Percentiles rank a stretch among this genome's conserved stretches.
These are phyloP conservation scores for Beauveria sp. DNA, from an alignment of 2,329 filamentous ascomycete genomes.

Conservation along the genomic window DNA sequence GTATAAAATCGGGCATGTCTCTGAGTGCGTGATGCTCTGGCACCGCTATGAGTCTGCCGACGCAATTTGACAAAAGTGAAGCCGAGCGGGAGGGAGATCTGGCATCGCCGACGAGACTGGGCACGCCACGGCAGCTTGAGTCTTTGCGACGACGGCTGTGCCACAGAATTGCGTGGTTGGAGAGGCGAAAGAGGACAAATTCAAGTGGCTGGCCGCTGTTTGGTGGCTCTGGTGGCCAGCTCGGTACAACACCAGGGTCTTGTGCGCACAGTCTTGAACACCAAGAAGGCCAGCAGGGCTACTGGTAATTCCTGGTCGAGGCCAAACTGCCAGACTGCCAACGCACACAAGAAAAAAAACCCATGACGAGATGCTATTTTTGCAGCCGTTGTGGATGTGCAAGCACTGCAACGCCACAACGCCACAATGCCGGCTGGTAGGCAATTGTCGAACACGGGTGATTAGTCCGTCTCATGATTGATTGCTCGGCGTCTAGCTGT, in stretches of 20 bases:
- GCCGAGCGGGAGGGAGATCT: not conserved
- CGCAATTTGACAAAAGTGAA: not conserved
- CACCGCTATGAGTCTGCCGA: not conserved
- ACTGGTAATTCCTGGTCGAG: not conserved
- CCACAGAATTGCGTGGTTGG: not conserved
- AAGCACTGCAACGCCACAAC: not conserved
- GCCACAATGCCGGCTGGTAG: not conserved
- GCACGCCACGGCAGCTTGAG: not conserved
- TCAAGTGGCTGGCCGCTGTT: slow-evolving; percentile 5
- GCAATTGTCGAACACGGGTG: not conserved
- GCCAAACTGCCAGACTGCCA: slow-evolving; percentile 1
- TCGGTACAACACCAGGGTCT: not conserved
- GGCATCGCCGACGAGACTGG: not conserved
- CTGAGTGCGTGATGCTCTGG: too few relatives aligned
- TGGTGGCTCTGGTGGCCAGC: not conserved
- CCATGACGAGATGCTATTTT: slow-evolving; percentile 3
- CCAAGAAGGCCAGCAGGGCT: not conserved
- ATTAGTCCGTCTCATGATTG: slow-evolving; percentile 5
- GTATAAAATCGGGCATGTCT: slow-evolving; percentile 7
- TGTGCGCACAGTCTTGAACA: slow-evolving; percentile 4
- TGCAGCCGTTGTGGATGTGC: slow-evolving; percentile 1
- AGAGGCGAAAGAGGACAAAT: not conserved
- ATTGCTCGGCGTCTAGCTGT: slow-evolving; percentile 7
- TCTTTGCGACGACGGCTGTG: not conserved
- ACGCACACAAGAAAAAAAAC: not conserved